These are phyloP conservation scores for Clonostachys byssicola DNA, from an alignment of 2,329 filamentous ascomycete species.

Conservation along the genomic window DNA sequence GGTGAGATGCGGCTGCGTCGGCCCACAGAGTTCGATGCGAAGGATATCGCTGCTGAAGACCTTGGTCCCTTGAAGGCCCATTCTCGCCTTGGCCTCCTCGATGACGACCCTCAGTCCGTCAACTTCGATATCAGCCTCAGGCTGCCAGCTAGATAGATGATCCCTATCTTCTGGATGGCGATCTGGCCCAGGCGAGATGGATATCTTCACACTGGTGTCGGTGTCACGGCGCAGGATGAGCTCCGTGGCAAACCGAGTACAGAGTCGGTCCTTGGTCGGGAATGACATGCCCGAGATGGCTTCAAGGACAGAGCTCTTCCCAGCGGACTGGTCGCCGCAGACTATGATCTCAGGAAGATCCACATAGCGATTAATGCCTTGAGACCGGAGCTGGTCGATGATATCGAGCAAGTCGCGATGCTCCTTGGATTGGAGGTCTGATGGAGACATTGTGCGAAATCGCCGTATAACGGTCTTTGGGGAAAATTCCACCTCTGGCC, in stretches of 20 bases:
- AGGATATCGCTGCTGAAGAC: conserved; percentile 42
- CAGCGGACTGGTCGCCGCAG: conserved; percentile 31
- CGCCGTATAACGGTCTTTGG: too few species aligned
- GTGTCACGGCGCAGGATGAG: conserved; percentile 45
- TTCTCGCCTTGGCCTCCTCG: conserved; percentile 34
- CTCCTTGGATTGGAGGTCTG: conserved; percentile 10
- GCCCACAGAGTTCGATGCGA: conserved; percentile 41
- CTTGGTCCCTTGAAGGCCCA: conserved; percentile 39
- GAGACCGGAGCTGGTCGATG: conserved; percentile 28
- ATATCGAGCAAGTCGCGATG: conserved; percentile 30
- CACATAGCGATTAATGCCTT: conserved; percentile 29
- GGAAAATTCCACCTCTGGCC: too few species aligned
- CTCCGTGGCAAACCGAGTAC: conserved; percentile 61
- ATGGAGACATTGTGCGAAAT: neutral
- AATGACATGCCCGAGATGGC: conserved; percentile 60
- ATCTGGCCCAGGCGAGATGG: conserved; percentile 19
- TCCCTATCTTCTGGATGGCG: conserved; percentile 15
- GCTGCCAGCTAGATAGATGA: neutral
- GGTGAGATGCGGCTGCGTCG: conserved; percentile 45
- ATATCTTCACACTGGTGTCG: conserved; percentile 24
- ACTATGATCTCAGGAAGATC: conserved; percentile 47
- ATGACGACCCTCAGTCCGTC: conserved; percentile 24
- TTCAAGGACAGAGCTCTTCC: conserved; percentile 63
- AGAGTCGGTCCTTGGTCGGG: conserved; percentile 52
- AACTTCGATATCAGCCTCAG: neutral